A percentile compares a stretch with the other conserved stretches of the same genome.
phyloP scores from a whole-genome alignment of 306 rosid genomes.

The Inga laurina region DNA sequence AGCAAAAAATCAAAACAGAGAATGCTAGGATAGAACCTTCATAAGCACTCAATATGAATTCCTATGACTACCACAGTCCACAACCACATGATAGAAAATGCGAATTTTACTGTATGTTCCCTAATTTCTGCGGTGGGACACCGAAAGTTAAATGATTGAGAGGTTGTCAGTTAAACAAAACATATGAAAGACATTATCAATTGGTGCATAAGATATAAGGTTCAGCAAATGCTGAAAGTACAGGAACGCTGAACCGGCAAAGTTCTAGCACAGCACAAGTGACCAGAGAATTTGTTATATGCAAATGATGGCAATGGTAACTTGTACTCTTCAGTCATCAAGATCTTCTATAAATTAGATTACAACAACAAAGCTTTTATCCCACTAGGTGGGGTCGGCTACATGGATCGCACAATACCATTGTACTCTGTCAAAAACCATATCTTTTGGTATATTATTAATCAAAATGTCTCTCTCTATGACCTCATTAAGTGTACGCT shows the following conservation, averaged over 20 bases:
- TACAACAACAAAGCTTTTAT: no score
- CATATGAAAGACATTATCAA: neutral
- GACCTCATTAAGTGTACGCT: no score
- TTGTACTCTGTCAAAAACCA: no score
- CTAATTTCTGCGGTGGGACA: neutral
- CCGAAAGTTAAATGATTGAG: neutral
- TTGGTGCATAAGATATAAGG: neutral
- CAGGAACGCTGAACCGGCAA: conserved; percentile 12
- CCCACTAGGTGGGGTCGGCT: no score
- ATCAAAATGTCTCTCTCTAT: no score
- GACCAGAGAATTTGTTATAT: neutral
- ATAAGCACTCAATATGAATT: neutral
- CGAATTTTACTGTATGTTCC: neutral
- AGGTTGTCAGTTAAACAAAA: neutral
- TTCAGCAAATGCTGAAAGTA: conserved; percentile 6
- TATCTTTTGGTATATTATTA: no score
- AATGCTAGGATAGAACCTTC: neutral
- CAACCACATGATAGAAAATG: neutral
- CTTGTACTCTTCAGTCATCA: neutral
- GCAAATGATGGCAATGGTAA: conserved; percentile 13
- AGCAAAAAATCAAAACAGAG: conserved; percentile 5
- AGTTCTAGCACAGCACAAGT: neutral
- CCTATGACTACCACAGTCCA: neutral
- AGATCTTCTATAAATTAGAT: neutral
- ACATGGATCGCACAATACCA: no score